phyloP scores from a whole-genome alignment of 179 eudicot species.

The Silene noctiflora region DNA sequence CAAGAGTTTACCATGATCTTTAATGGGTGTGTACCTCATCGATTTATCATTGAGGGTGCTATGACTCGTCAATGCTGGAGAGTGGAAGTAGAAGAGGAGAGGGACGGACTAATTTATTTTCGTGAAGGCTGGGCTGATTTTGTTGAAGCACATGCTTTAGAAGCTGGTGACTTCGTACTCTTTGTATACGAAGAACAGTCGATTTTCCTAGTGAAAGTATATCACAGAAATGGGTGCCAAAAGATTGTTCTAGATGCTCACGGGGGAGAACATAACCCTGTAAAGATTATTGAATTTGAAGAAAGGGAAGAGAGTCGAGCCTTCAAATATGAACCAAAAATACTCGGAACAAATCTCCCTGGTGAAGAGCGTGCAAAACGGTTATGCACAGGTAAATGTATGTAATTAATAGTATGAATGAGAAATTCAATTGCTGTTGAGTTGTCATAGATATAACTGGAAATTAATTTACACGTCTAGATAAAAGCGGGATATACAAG shows the following conservation, averaged over 20 bases:
- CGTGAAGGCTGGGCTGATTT: constrained; percentile 36
- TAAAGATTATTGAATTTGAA: constrained; percentile 12
- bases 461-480: constrained; percentile 12
- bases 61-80: constrained; percentile 28
- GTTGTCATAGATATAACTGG: neutral
- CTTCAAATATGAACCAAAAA: neutral
- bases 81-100: constrained; percentile 29
- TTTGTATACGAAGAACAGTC: constrained; percentile 32
- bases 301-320: constrained; percentile 18
- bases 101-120: constrained; percentile 24
- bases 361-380: neutral
- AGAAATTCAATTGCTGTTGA: neutral
- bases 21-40: constrained; percentile 31
- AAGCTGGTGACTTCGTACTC: constrained; percentile 29
- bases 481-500: constrained; percentile 18
- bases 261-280: constrained; percentile 13
- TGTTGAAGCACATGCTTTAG: constrained; percentile 28
- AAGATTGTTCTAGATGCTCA: neutral
- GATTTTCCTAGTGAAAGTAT: constrained; percentile 28
- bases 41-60: constrained; percentile 29
- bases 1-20: constrained; percentile 25
- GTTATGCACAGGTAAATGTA: constrained; percentile 13
- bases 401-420: neutral
- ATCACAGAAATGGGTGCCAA: constrained; percentile 28
- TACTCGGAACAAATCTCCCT: neutral